Evolutionary conservation across 2,329 filamentous ascomycete species (phyloP), one percentile per base, ranked within the genome.

Genomic region (Colletotrichum somersetense): DNA sequence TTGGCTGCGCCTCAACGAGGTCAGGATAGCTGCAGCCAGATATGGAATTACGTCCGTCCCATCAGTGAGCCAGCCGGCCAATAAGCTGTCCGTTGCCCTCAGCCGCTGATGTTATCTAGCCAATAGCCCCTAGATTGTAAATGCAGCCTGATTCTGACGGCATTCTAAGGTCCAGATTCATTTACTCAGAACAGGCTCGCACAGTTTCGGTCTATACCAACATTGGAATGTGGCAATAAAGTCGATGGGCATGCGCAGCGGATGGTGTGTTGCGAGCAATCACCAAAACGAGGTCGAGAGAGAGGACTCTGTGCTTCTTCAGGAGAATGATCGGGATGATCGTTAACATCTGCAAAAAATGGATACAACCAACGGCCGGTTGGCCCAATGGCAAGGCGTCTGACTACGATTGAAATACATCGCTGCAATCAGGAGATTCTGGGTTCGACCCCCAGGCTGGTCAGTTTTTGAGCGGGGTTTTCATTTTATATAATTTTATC

Each of bases 351-450:
- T 44, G 20, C 5, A 1, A 3, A 14, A 30, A 52, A 3, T 3
- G 4, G 23, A 42, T 20, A 5, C 3, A 23, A 4, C n/a, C 26
- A 48, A 5, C 40, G 70, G 70, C 70, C 70, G 70, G 70, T 72
- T 82, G 79, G 79, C 78, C 79, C 78, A 81, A 81, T 82, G 81
- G 77, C 80, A 83, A 82, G 81, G 80, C 81, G 81, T 82, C 80
- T 83, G 81, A 83, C 81, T 82, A 82, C 81, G 80, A 82, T 11
- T 61, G 0, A 1, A 3, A 6, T 2, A 12, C 11, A 42, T 16
- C 3, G 14, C 3, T 42, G 40, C 1, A 23, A 72, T 72, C 70
- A 72, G 70, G 70, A 72, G 70, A 72, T 72, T 72, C 70, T 72
- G 70, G 70, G 70, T 72, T 72, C 70, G 66, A 72, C 66, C 69